Conservation (phyloP, 2,329 filamentous ascomycete genomes). For the Neopestalotiopsis sp. region DNA sequence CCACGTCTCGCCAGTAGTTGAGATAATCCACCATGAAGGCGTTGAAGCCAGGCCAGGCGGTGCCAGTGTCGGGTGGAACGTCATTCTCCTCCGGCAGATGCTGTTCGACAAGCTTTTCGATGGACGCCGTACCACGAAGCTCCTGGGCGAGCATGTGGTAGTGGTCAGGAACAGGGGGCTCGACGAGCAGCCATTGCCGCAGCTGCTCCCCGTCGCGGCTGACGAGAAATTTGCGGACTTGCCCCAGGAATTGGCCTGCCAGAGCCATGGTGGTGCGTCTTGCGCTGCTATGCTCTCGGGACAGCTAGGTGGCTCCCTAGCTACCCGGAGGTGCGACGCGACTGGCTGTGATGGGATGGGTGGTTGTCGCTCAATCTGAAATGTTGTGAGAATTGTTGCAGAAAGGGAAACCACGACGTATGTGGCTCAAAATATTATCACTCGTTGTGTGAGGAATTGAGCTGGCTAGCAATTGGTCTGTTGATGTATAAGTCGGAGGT, state of each 20-base stretch:
- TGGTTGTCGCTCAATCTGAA: not conserved
- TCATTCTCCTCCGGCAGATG: conserved; percentile 69
- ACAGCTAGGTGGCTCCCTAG: not conserved
- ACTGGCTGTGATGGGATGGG: not conserved
- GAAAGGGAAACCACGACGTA: too few species aligned
- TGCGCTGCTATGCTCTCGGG: not conserved
- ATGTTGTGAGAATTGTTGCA: too few species aligned
- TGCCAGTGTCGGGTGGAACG: conserved; percentile 65
- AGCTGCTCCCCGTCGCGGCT: conserved; percentile 68
- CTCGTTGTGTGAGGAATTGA: too few species aligned
- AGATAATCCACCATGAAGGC: conserved; percentile 84
- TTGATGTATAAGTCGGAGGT: too few species aligned
- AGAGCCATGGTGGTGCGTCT: conserved; percentile 56
- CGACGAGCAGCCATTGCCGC: conserved; percentile 74
- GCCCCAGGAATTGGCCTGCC: conserved; percentile 69
- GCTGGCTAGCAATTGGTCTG: too few species aligned
- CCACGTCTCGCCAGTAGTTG: conserved; percentile 78
- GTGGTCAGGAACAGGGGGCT: conserved; percentile 69
- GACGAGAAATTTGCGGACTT: conserved; percentile 66
- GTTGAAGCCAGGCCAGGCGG: conserved; percentile 77
- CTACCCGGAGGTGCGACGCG: not conserved
- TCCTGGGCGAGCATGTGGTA: conserved; percentile 73
- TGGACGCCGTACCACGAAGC: conserved; percentile 59
- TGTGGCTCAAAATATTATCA: too few species aligned
- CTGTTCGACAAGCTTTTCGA: conserved; percentile 68